Base-by-base conservation (phyloP, 2,329 filamentous ascomycete genomes). In the Botryotinia calthae region DNA sequence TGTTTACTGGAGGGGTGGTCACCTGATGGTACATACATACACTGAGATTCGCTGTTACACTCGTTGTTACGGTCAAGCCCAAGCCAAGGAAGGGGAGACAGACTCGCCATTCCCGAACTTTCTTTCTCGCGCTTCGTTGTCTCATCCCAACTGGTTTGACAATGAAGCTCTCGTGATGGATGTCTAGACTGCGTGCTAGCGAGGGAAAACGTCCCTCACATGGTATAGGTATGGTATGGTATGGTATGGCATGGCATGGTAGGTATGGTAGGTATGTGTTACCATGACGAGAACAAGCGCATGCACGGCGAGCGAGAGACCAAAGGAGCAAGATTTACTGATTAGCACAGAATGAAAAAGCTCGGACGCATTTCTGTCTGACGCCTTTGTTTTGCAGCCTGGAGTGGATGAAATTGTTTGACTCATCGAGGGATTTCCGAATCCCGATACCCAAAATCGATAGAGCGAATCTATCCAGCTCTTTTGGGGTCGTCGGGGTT, bases 151-250 rank as follows among this genome's bases (percentile, higher is more conserved):
- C 31, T 67, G 65, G 65, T 7, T 37, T 51, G 65, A 37, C 40
- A 6, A 37, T 67, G 65, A 67, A 67, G 44, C 44, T 37, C 65
- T 67, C 46, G 65, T 67, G 65, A 67, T 67, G 64, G 65, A 67
- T 67, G 64, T 37, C 9, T 48, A 51, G 25, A 18, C 48, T 51
- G 22, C 48, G 48, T n/a, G 1, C 28, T n/a, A 28, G 64, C 64
- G 34, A 40, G 65, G 40, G 12, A 28, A 28, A 51, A 54, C 28
- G 20, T 37, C 37, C 59, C 59, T 62, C 59, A 34, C n/a, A 62
- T 40, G 59, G 58, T n/a, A 61, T 61, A 6, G 34, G 59, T 16
- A 62, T 40, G 59, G 58, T n/a, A 61, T 61, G 34, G 34, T 34
- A 34, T 34, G 34, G 31, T 34, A 34, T 34, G 31, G 31, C 4